phyloP scores from a whole-genome alignment of 2,329 filamentous ascomycete species.

The Fusarium foetens region DNA sequence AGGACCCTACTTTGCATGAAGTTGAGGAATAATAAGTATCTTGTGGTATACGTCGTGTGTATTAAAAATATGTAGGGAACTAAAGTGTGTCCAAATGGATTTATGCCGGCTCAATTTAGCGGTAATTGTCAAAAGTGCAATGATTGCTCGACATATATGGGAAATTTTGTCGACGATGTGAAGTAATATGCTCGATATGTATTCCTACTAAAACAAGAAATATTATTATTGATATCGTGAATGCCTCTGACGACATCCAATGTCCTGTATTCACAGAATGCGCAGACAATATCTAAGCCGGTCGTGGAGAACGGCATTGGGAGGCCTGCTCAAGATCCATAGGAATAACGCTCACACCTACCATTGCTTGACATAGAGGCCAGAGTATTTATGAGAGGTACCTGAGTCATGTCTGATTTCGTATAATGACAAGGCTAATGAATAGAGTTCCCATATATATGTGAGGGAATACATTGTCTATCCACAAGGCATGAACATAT shows the following conservation, averaged over 20 bases:
- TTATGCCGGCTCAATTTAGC: too few relatives aligned
- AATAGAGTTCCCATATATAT: background rate
- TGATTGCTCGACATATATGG: rapidly evolving
- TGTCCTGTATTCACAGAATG: background rate
- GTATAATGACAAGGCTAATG: background rate
- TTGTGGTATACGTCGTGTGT: background rate
- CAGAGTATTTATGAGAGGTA: background rate
- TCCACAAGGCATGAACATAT: background rate
- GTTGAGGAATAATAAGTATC: background rate
- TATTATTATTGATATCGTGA: too few relatives aligned
- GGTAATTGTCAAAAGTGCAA: background rate
- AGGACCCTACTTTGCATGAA: background rate
- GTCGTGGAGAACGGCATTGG: background rate
- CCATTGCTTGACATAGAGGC: background rate
- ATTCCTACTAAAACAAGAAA: background rate
- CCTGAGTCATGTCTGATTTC: too few relatives aligned
- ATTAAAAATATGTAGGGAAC: background rate
- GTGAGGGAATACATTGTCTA: background rate
- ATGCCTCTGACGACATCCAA: background rate
- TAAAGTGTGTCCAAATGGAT: background rate
- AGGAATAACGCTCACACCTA: background rate
- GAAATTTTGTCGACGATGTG: rapidly evolving
- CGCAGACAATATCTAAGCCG: background rate
- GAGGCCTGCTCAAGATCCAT: background rate
- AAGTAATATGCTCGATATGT: background rate